Conservation (phyloP, 805 yeast species). For the Komagataella populi region DNA sequence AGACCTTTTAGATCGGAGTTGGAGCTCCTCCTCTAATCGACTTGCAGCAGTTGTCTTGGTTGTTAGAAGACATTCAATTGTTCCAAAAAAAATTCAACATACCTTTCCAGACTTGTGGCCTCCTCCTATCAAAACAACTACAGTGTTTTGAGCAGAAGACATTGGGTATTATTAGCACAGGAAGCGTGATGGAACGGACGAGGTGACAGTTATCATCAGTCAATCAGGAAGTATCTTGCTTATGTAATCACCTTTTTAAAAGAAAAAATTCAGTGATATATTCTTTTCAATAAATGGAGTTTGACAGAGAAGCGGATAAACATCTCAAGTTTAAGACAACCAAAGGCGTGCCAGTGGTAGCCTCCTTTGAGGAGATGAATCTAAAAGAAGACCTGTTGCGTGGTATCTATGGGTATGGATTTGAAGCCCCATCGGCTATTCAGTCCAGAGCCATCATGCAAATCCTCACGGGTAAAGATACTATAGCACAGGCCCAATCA, state of each 20-base stretch:
- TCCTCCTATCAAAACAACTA: conserved; percentile 15
- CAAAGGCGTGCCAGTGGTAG: conserved; percentile 34
- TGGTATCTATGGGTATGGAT: conserved; percentile 71
- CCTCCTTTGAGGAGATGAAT: conserved; percentile 62
- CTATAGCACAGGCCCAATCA: conserved; percentile 77
- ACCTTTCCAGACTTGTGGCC: conserved; percentile 21
- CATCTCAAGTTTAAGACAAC: conserved; percentile 50
- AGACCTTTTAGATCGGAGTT: conserved; percentile 5
- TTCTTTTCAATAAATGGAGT: conserved; percentile 29
- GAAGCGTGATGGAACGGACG: neutral
- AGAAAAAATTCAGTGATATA: conserved; percentile 2
- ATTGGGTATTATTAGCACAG: neutral
- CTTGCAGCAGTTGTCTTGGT: conserved; percentile 13
- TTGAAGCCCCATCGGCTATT: conserved; percentile 71
- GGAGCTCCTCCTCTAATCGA: conserved; percentile 10
- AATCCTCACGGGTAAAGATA: conserved; percentile 61
- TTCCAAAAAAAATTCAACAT: conserved; percentile 15
- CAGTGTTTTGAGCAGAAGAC: neutral
- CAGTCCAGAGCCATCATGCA: conserved; percentile 74
- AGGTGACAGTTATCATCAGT: neutral
- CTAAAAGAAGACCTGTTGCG: conserved; percentile 47
- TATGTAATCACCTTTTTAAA: neutral
- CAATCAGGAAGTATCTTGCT: neutral
- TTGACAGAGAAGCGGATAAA: conserved; percentile 46
- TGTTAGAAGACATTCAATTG: conserved; percentile 5